These are phyloP conservation scores for Trypanosomatidae sp. DNA, from an alignment of 208 protist genomes.

Conservation along the genomic window DNA sequence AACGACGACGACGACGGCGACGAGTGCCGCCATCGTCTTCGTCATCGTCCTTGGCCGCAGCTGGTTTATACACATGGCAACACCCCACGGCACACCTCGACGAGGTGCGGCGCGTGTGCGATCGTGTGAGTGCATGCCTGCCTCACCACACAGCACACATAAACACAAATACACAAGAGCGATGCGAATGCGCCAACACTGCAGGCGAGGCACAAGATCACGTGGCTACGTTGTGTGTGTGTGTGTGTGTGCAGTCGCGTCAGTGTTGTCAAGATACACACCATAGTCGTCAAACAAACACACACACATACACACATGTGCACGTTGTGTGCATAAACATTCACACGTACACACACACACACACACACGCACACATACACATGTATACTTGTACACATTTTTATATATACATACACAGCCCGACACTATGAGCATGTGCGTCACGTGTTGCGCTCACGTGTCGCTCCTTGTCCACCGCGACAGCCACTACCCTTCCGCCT, in stretches of 20 bases:
- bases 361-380: slow-evolving; percentile 1
- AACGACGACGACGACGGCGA: too few species aligned
- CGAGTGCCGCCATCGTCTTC: too few species aligned
- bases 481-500: neutral
- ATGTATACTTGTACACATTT: neutral
- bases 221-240: too few species aligned
- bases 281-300: too few species aligned
- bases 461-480: neutral
- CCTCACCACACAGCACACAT: too few species aligned
- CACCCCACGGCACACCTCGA: neutral
- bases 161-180: neutral
- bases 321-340: neutral
- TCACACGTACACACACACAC: slow-evolving; percentile 1
- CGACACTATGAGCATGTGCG: neutral
- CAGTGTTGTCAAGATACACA: too few species aligned
- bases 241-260: too few species aligned
- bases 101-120: neutral
- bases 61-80: too few species aligned
- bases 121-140: neutral
- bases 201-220: too few species aligned
- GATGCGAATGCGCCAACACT: neutral
- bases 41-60: too few species aligned
- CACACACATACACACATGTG: slow-evolving; percentile 1
- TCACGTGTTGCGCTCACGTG: too few species aligned
- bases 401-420: neutral